Percentiles rank a stretch among this genome's conserved stretches.
Evolutionary conservation across 345 rosid genomes (phyloP).

Genomic region (Citrus mangshanensis): DNA sequence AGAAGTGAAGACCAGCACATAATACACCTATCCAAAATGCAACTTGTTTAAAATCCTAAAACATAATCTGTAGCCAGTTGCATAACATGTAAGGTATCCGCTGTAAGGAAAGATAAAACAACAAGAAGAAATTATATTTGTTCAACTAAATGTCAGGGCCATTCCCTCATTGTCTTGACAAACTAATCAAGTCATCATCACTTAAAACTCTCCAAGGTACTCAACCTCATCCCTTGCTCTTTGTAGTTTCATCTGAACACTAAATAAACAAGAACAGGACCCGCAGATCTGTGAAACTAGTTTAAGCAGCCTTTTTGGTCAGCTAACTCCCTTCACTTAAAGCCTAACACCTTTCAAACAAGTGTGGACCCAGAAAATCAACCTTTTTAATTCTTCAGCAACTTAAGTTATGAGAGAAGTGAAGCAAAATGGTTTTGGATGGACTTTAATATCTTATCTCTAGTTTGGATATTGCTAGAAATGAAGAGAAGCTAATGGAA

Average conservation of each 20-base stretch:
- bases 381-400: neutral
- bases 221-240: neutral
- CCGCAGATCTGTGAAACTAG: neutral
- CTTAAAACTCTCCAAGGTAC: neutral
- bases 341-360: neutral
- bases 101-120: neutral
- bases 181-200: neutral
- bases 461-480: neutral
- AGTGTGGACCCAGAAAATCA: neutral
- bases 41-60: neutral
- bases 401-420: neutral
- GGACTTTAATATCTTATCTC: neutral
- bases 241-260: neutral
- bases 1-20: neutral
- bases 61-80: neutral
- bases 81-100: neutral
- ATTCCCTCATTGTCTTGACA: neutral
- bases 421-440: neutral
- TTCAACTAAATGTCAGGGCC: neutral
- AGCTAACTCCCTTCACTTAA: neutral
- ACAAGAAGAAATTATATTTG: neutral
- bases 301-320: neutral
- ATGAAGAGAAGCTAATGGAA: neutral
- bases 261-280: slow-evolving; percentile 1
- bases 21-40: neutral